A percentile compares a stretch with the other conserved stretches of the same genome.
Conservation (phyloP, 2,329 filamentous ascomycete species). For the Trichoderma sp. region DNA sequence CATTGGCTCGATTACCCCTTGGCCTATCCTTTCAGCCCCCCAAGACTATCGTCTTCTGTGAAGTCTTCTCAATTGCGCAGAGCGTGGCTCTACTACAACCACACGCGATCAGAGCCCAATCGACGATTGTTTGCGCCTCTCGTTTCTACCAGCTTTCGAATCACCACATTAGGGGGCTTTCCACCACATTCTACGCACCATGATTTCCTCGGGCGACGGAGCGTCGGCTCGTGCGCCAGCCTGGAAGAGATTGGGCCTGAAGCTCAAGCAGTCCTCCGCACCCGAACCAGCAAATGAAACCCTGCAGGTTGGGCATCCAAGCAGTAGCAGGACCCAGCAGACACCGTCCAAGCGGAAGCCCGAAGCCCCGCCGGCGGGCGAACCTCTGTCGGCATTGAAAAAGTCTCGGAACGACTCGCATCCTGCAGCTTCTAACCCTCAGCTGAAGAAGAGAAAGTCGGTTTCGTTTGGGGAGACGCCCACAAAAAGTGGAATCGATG, state of each 20-base stretch:
- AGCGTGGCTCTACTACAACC: neutral
- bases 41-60: neutral
- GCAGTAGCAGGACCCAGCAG: slow-evolving; percentile 41
- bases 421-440: slow-evolving; percentile 35
- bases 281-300: slow-evolving; percentile 39
- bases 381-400: slow-evolving; percentile 41
- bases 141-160: neutral
- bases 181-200: slow-evolving; percentile 37
- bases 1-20: slow-evolving; percentile 5
- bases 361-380: slow-evolving; percentile 41
- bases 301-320: slow-evolving; percentile 46
- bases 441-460: slow-evolving; percentile 50
- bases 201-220: slow-evolving; percentile 49
- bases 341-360: slow-evolving; percentile 46
- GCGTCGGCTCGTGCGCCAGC: slow-evolving; percentile 56
- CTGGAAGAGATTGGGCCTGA: slow-evolving; percentile 67
- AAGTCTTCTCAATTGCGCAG: neutral
- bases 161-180: slow-evolving; percentile 19
- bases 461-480: slow-evolving; percentile 54
- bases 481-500: slow-evolving; percentile 40
- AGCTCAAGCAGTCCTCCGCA: slow-evolving; percentile 55
- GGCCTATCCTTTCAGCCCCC: neutral
- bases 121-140: slow-evolving; percentile 5
- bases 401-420: slow-evolving; percentile 41
- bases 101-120: slow-evolving; percentile 18